phyloP scores from a whole-genome alignment of 345 rosid species.

The Eucalyptus erythrocorys region DNA sequence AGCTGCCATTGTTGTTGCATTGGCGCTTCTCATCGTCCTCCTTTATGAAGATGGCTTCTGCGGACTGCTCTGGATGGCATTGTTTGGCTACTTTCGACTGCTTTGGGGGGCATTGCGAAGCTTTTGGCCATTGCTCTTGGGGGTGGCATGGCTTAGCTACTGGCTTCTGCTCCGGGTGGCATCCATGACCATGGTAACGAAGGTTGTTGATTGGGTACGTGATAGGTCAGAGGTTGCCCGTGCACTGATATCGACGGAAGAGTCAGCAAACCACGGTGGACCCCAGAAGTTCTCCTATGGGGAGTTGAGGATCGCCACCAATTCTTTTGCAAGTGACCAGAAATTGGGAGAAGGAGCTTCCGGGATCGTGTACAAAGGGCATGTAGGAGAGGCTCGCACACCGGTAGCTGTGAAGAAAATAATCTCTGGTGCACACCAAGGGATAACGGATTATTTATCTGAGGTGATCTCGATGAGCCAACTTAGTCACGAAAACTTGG shows the following conservation, averaged over 20 bases:
- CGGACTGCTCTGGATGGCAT: no score
- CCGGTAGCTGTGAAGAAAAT: neutral
- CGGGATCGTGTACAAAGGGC: neutral
- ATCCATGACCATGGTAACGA: no score
- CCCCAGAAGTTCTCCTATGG: neutral
- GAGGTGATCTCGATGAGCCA: neutral
- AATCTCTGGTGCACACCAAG: rapidly evolving
- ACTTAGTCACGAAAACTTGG: neutral
- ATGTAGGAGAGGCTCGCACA: neutral
- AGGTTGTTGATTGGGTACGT: neutral
- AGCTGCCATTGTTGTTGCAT: no score
- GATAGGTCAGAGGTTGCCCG: neutral
- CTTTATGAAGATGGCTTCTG: no score
- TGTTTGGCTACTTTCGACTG: no score
- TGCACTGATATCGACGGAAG: neutral
- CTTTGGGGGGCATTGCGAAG: no score
- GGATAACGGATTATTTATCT: neutral
- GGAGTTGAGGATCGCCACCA: neutral
- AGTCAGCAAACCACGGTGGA: neutral
- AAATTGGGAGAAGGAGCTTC: neutral
- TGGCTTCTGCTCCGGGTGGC: no score
- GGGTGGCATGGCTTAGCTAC: no score
- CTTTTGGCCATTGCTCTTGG: no score
- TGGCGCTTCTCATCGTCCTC: no score
- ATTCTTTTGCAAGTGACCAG: neutral